These are phyloP conservation scores for Hebeloma cylindrosporum DNA, from an alignment of 768 basidiomycete species.

Conservation along the genomic window DNA sequence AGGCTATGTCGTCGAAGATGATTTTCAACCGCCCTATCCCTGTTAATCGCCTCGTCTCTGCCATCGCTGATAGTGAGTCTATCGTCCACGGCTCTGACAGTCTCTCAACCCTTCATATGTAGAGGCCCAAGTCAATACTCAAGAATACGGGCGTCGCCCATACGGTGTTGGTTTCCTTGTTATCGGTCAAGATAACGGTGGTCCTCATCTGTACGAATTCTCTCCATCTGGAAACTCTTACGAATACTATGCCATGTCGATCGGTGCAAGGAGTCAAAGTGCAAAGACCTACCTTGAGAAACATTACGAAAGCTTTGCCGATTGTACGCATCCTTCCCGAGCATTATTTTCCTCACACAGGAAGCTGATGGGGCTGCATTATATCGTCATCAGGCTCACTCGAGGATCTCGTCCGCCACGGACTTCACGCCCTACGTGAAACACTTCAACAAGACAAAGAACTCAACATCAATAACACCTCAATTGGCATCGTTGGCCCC, in stretches of 20 bases:
- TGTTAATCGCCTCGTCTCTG: conserved; percentile 87
- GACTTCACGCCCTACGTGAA: conserved; percentile 91
- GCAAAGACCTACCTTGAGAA: conserved; percentile 99
- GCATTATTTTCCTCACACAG: background rate
- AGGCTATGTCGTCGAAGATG: conserved; percentile 96
- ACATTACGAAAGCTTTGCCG: conserved; percentile 83
- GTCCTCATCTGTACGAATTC: conserved; percentile 98
- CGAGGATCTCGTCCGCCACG: conserved; percentile 89
- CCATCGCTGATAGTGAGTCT: conserved; percentile 91
- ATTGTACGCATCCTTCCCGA: conserved; percentile 56
- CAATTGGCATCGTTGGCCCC: conserved; percentile 88
- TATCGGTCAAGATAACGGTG: conserved; percentile 93
- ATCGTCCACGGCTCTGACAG: background rate
- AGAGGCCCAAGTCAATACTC: conserved; percentile 99
- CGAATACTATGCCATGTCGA: conserved; percentile 98
- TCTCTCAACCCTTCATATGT: conserved; percentile 9
- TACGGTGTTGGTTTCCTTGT: conserved; percentile 99
- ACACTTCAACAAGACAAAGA: conserved; percentile 99
- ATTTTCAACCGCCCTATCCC: conserved; percentile 93
- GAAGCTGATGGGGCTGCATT: conserved; percentile 1
- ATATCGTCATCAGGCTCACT: conserved; percentile 57
- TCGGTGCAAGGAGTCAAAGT: conserved; percentile 96
- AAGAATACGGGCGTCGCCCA: conserved; percentile 95
- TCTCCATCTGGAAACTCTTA: conserved; percentile 96
- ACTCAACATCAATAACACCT: conserved; percentile 90